Evolutionary conservation across 495 filamentous ascomycete genomes (phyloP).

Genomic region (Entonaema liquescens): DNA sequence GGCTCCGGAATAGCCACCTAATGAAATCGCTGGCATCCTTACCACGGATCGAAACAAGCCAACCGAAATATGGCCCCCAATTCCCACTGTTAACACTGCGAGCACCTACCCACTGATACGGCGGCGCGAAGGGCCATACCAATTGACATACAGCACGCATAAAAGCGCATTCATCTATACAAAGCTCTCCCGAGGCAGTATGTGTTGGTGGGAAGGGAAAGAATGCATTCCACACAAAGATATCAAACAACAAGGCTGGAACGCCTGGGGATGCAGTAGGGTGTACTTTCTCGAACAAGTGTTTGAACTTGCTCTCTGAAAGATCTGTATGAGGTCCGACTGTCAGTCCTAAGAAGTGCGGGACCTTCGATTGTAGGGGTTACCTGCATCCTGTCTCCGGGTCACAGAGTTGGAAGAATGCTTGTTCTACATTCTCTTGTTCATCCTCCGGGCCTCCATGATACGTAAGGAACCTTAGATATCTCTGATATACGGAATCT

Average conservation of each 20-base stretch:
- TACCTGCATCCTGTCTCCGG: conserved; percentile 11
- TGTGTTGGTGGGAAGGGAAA: conserved; percentile 18
- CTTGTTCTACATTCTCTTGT: background rate
- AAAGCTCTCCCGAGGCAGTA: background rate
- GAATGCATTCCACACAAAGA: conserved; percentile 16
- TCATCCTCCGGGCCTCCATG: background rate
- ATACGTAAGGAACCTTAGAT: background rate
- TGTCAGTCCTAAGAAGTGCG: background rate
- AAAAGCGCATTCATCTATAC: conserved; percentile 19
- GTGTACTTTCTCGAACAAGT: background rate
- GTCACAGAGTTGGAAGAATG: conserved; percentile 10
- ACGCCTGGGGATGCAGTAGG: background rate
- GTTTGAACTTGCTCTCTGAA: conserved; percentile 4
- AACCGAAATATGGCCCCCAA: conserved; percentile 21
- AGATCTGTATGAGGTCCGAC: background rate
- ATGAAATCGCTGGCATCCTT: conserved; percentile 13
- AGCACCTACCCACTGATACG: background rate
- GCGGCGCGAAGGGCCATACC: background rate
- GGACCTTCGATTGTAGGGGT: background rate
- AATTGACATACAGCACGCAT: conserved; percentile 13
- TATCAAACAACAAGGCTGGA: conserved; percentile 1
- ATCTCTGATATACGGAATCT: conserved; percentile 26
- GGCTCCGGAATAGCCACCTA: conserved; percentile 24
- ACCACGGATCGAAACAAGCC: background rate
- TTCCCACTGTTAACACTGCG: background rate